Conservation (phyloP, 225 moss, liverwort and hornwort species). For the Sphagnum tenellum region DNA sequence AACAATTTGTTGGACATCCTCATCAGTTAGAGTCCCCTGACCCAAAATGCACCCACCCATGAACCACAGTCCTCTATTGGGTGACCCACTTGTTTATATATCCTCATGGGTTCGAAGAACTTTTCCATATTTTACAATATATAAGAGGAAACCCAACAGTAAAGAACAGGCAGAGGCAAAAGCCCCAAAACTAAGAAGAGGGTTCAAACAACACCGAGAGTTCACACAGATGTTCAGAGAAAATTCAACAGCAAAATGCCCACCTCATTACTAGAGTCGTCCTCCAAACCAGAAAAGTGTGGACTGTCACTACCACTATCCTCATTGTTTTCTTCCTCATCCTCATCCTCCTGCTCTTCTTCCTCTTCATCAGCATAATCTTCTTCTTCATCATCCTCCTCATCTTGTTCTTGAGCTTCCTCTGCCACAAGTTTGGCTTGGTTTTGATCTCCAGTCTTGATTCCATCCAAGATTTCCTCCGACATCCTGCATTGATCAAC, state of each 20-base stretch:
- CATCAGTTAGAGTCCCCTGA: constrained; percentile 55
- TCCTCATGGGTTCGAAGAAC: too few relatives aligned
- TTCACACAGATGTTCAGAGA: neutral
- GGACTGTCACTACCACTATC: constrained; percentile 31
- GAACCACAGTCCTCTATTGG: too few relatives aligned
- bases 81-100: too few relatives aligned
- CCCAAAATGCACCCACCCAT: neutral
- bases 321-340: constrained; percentile 22
- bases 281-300: constrained; percentile 25
- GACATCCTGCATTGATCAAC: neutral
- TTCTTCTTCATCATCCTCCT: constrained; percentile 7
- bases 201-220: too few relatives aligned
- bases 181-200: too few relatives aligned
- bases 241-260: constrained; percentile 3
- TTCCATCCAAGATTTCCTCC: constrained; percentile 1
- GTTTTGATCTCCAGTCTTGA: too few relatives aligned
- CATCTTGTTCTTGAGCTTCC: neutral
- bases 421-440: neutral
- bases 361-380: constrained; percentile 1
- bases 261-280: constrained; percentile 24
- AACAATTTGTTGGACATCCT: constrained; percentile 44
- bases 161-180: too few relatives aligned
- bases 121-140: too few relatives aligned
- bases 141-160: too few relatives aligned
- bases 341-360: constrained; percentile 5